phyloP scores from a whole-genome alignment of 805 yeast genomes.

The Saturnispora saitoi region DNA sequence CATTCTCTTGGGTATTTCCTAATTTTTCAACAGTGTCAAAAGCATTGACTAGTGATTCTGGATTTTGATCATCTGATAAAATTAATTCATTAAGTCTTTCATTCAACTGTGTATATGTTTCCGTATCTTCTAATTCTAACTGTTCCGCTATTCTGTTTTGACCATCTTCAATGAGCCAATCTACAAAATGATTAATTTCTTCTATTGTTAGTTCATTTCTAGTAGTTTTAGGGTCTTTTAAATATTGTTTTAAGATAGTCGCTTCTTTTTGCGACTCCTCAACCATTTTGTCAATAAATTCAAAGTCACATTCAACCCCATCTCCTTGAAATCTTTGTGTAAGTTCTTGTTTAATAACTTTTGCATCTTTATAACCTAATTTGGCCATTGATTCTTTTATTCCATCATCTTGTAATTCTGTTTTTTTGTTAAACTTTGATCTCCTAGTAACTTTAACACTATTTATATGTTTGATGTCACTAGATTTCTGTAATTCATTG shows the following conservation, averaged over 20 bases:
- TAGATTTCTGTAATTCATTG: not conserved
- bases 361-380: conserved; percentile 18
- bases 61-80: conserved; percentile 9
- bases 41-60: conserved; percentile 20
- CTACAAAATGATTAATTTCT: conserved; percentile 19
- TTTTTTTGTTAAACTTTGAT: not conserved
- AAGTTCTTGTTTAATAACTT: conserved; percentile 22
- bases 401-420: not conserved
- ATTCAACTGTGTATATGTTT: conserved; percentile 7
- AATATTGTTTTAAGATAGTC: conserved; percentile 11
- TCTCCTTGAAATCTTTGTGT: conserved; percentile 18
- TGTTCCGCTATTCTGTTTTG: conserved; percentile 3
- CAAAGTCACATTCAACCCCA: conserved; percentile 25
- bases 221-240: conserved; percentile 11
- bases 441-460: not conserved
- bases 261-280: conserved; percentile 20
- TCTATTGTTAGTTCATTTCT: conserved; percentile 14
- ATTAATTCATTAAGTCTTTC: conserved; percentile 13
- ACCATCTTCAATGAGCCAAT: conserved; percentile 24
- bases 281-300: conserved; percentile 23
- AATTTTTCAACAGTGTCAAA: conserved; percentile 17
- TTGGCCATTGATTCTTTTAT: conserved; percentile 3
- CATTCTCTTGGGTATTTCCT: conserved; percentile 15
- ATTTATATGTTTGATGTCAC: not conserved
- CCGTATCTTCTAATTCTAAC: conserved; percentile 12